Percentiles rank a stretch among this genome's conserved stretches.
These are phyloP conservation scores for Quillaja saponaria DNA, from an alignment of 306 rosid genomes.

Conservation along the genomic window DNA sequence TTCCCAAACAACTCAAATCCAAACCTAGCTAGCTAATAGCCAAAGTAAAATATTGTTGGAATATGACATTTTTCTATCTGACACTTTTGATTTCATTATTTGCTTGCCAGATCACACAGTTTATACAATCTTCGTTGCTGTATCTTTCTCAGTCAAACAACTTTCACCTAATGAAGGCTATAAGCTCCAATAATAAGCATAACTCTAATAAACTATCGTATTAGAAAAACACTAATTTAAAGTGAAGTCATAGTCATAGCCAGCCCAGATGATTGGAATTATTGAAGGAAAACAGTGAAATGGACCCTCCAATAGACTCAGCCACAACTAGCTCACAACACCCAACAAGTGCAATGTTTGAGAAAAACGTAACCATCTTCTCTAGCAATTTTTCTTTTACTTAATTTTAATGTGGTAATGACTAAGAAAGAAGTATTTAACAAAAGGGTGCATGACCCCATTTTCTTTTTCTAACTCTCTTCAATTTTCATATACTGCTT, in stretches of 20 bases:
- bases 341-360: constrained; percentile 27
- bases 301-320: constrained; percentile 49
- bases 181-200: constrained; percentile 20
- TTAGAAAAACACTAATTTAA: neutral
- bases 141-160: constrained; percentile 50
- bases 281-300: constrained; percentile 52
- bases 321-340: constrained; percentile 19
- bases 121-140: constrained; percentile 42
- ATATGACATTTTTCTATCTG: constrained; percentile 25
- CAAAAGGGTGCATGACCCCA: constrained; percentile 5
- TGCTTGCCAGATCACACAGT: constrained; percentile 35
- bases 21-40: too few species aligned
- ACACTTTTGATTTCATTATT: neutral
- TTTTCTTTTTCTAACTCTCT: constrained; percentile 28
- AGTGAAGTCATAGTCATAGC: constrained; percentile 47
- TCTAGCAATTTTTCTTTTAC: neutral
- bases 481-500: constrained; percentile 14
- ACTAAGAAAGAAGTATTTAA: constrained; percentile 39
- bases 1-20: constrained; percentile 26
- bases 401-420: constrained; percentile 35
- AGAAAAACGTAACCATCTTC: constrained; percentile 42
- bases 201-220: neutral
- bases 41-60: constrained; percentile 29
- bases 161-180: constrained; percentile 35
- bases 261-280: constrained; percentile 53